Percentiles rank a stretch among this genome's conserved stretches.
Conservation (phyloP, 108 stramenopile genomes). For the Skeletonema grethae region DNA sequence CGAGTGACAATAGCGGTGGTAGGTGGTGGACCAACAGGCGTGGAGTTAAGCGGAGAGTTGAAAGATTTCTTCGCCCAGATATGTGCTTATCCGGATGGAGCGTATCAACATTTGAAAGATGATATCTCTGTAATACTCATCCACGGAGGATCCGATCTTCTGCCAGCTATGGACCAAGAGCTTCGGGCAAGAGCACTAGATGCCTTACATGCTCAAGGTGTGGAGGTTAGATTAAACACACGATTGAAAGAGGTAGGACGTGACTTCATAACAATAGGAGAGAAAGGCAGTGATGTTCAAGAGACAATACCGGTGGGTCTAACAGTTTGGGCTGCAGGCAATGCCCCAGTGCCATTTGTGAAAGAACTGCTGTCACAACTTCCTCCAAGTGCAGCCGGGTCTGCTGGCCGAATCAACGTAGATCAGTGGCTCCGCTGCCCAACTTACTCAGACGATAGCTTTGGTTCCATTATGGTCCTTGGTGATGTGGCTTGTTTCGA, state of each 20-base stretch:
- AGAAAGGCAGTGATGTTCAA: background rate
- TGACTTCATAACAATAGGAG: slow-evolving; percentile 12
- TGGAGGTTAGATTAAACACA: slow-evolving; percentile 16
- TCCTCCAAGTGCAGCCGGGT: slow-evolving; percentile 4
- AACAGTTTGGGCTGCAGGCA: slow-evolving; percentile 26
- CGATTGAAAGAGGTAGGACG: slow-evolving; percentile 12
- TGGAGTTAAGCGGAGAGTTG: slow-evolving; percentile 29
- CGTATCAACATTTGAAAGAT: slow-evolving; percentile 19
- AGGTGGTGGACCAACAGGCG: slow-evolving; percentile 59
- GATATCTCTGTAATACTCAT: slow-evolving; percentile 13
- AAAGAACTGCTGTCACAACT: slow-evolving; percentile 3
- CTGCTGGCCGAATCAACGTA: slow-evolving; percentile 23
- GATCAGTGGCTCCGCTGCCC: slow-evolving; percentile 31
- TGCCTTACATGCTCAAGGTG: slow-evolving; percentile 8
- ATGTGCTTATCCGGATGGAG: slow-evolving; percentile 3
- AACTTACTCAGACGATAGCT: background rate
- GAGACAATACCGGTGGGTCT: slow-evolving; percentile 12
- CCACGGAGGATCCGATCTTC: slow-evolving; percentile 17
- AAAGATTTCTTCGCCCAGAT: slow-evolving; percentile 30
- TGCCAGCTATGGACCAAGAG: slow-evolving; percentile 24
- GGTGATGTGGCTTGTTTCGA: slow-evolving; percentile 27
- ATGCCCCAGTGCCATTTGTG: slow-evolving; percentile 27
- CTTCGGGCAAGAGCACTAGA: slow-evolving; percentile 8
- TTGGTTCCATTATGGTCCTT: slow-evolving; percentile 17
- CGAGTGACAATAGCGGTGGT: slow-evolving; percentile 48